A percentile compares a stretch with the other conserved stretches of the same genome.
Conservation (phyloP, 495 filamentous ascomycete genomes). For the Neurospora cerealis region DNA sequence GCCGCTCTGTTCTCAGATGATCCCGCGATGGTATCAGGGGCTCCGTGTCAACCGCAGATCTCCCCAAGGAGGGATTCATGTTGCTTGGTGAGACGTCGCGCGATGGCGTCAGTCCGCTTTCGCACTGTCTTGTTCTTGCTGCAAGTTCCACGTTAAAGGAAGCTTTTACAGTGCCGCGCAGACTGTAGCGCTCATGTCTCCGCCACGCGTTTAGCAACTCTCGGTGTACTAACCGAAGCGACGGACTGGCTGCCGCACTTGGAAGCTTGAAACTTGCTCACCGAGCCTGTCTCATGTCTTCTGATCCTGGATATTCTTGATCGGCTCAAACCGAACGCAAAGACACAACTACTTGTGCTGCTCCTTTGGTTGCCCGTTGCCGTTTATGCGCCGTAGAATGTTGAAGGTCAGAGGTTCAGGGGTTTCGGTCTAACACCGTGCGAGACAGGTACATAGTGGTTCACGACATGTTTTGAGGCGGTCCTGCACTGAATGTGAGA, state of each 20-base stretch:
- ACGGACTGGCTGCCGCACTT: neutral
- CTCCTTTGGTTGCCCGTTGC: neutral
- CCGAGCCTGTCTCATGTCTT: neutral
- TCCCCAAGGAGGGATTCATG: neutral
- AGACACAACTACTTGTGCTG: neutral
- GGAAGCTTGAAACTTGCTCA: slow-evolving; percentile 11
- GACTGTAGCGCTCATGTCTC: neutral
- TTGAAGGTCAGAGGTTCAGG: neutral
- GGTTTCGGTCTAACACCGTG: neutral
- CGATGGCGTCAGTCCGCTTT: neutral
- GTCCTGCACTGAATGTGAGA: neutral
- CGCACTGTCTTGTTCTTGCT: neutral
- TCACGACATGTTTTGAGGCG: neutral
- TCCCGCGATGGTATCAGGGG: neutral
- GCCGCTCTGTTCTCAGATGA: neutral
- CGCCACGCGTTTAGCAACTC: neutral
- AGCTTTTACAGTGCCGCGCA: neutral
- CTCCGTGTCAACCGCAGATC: neutral
- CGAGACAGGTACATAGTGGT: neutral
- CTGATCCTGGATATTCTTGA: neutral
- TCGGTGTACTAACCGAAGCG: neutral
- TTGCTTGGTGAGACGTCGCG: neutral
- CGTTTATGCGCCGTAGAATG: neutral
- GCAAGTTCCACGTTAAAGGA: neutral
- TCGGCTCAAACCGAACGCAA: neutral